Conservation (phyloP, 2,329 filamentous ascomycete species). For the Penicillium corylophilum region DNA sequence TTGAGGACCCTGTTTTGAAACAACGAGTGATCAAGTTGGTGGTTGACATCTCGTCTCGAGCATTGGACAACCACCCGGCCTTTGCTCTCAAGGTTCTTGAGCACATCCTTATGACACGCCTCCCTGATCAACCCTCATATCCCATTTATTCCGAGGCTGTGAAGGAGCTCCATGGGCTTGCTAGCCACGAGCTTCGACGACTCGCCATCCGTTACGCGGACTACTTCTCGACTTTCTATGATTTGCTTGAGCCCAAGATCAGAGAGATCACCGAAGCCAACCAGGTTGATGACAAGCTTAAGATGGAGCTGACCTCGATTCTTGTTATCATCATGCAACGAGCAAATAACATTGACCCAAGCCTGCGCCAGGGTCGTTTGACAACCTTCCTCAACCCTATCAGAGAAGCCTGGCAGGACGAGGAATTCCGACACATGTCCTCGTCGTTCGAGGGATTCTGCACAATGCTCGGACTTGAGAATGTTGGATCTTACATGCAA, state of each 20-base stretch:
- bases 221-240: conserved; percentile 82
- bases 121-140: conserved; percentile 69
- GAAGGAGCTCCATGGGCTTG: conserved; percentile 80
- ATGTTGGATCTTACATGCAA: conserved; percentile 76
- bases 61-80: conserved; percentile 70
- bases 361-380: conserved; percentile 69
- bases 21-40: conserved; percentile 79
- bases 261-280: conserved; percentile 71
- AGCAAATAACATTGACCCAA: conserved; percentile 69
- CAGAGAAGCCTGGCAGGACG: conserved; percentile 73
- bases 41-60: conserved; percentile 80
- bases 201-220: conserved; percentile 89
- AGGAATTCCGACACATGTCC: conserved; percentile 66
- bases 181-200: conserved; percentile 82
- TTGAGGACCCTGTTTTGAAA: conserved; percentile 73
- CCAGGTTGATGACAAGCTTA: conserved; percentile 76
- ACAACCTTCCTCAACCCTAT: conserved; percentile 79
- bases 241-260: conserved; percentile 79
- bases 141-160: conserved; percentile 81
- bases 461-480: conserved; percentile 72
- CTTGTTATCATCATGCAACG: conserved; percentile 95
- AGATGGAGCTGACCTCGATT: conserved; percentile 84
- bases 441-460: conserved; percentile 77
- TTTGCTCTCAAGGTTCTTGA: conserved; percentile 90
- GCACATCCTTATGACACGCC: conserved; percentile 81